phyloP scores from a whole-genome alignment of 768 basidiomycete species.

The Cystobasidium tubakii region DNA sequence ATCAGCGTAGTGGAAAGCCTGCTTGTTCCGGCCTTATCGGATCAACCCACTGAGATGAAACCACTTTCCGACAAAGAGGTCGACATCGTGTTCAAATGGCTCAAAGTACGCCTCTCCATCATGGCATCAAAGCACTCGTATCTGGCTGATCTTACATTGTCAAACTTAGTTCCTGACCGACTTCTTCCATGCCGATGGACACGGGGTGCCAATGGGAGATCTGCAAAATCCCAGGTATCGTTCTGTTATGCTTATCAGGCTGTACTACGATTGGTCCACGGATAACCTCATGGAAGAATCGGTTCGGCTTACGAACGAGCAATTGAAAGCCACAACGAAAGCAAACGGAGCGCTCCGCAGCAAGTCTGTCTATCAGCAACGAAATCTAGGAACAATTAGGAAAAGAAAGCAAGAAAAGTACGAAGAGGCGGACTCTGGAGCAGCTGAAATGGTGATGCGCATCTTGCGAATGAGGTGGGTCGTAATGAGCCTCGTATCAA shows the following conservation, averaged over 20 bases:
- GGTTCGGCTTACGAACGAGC: constrained; percentile 86
- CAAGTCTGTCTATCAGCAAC: constrained; percentile 85
- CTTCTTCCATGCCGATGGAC: constrained; percentile 90
- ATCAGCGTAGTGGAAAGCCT: constrained; percentile 75
- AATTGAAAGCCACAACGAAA: constrained; percentile 60
- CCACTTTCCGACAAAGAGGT: constrained; percentile 91
- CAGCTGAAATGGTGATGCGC: constrained; percentile 82
- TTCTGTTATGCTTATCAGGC: constrained; percentile 49
- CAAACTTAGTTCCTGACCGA: constrained; percentile 82
- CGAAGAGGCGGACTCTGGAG: constrained; percentile 56
- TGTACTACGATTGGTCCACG: constrained; percentile 89
- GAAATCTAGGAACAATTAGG: constrained; percentile 92
- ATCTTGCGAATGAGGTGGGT: constrained; percentile 82
- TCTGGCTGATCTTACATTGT: background rate
- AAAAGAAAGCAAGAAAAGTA: constrained; percentile 88
- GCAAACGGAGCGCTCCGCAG: constrained; percentile 71
- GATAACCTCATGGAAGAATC: constrained; percentile 72
- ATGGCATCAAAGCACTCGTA: background rate
- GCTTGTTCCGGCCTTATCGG: constrained; percentile 82
- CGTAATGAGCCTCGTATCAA: background rate
- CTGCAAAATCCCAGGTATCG: constrained; percentile 72
- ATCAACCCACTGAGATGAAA: constrained; percentile 79
- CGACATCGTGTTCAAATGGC: constrained; percentile 97
- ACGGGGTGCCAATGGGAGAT: constrained; percentile 75
- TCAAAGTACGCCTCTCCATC: constrained; percentile 62